Base-by-base conservation (phyloP, 352 stramenopile species). In the Phytophthora crassamura region DNA sequence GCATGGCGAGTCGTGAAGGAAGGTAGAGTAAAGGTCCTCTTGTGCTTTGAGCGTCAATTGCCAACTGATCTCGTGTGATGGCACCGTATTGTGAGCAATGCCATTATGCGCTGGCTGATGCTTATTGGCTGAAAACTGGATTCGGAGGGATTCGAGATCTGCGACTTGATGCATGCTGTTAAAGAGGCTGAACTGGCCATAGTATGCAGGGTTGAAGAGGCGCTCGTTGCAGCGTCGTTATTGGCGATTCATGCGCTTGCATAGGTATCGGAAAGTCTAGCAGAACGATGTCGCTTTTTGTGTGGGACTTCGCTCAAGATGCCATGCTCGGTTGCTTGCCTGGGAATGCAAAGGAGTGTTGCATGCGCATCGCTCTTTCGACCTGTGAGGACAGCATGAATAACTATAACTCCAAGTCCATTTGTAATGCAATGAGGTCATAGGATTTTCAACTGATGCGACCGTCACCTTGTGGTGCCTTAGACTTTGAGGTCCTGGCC, bases 1-100 rank as follows among this genome's bases (percentile, higher is more conserved):
- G 74, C 74, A 82, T 81, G 25, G 7, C 2, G 47, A 47, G 8
- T 42, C 30, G n/a, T 46, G 34, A 14, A 33, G 28, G n/a, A 42
- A 38, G 25, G 14, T 10, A 22, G 25, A 28, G 35, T 33, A 28
- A 32, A 18, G 7, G 28, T 22, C n/a, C 20, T 46, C 22, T 53
- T 7, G 11, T 18, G 22, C 22, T 28, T 28, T 28, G 22, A 16
- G 22, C 0, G 18, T 42, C 5, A 70, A 70, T 61, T 59, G 55
- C 39, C 25, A 66, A 66, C 55, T 70, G 61, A 53, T 47, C 43
- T 41, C 28, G 41, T 32, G n/a, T 16, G n/a, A 20, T 22, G 18
- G 28, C 20, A n/a, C n/a, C 14, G 32, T 12, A 60, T 25, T 51
- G 28, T 38, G 50, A 49, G 10, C 25, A 43, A 15, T 25, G 22